A percentile compares a stretch with the other conserved stretches of the same genome.
Conservation (phyloP, 163 green algal genomes). For the Scenedesmus sp. region DNA sequence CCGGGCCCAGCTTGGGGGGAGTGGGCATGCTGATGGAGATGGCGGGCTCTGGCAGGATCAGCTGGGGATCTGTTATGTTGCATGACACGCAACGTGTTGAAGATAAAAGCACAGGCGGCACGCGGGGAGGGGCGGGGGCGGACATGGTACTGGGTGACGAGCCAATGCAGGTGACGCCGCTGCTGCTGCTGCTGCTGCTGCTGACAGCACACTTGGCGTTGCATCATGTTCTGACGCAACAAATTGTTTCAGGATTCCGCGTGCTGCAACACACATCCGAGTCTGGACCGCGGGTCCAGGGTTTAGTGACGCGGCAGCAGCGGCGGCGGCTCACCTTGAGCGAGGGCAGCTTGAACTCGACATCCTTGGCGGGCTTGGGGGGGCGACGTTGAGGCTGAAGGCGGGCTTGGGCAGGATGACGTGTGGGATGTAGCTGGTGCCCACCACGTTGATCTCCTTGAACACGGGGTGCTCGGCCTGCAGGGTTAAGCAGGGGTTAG, state of each 20-base stretch:
- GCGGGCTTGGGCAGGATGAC: constrained; percentile 51
- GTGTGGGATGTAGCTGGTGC: constrained; percentile 23
- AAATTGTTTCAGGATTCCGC: no score
- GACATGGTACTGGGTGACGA: no score
- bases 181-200: no score
- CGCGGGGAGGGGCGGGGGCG: no score
- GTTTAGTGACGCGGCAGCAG: no score
- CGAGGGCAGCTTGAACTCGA: constrained; percentile 28
- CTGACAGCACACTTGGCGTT: no score
- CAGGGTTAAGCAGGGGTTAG: neutral
- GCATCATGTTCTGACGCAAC: no score
- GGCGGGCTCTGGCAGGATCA: constrained; percentile 47
- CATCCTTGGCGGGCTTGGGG: neutral
- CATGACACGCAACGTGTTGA: neutral
- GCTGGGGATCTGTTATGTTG: neutral
- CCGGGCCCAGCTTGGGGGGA: constrained; percentile 21
- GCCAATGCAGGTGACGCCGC: no score
- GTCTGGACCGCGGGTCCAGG: no score
- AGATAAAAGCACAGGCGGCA: neutral
- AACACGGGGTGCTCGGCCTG: constrained; percentile 37
- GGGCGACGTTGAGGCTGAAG: constrained; percentile 43
- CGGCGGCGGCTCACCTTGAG: neutral
- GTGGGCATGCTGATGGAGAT: constrained; percentile 27
- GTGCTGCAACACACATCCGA: no score
- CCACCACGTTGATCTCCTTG: constrained; percentile 46